Conservation (phyloP, 306 rosid species). For the Rosa multiflora region DNA sequence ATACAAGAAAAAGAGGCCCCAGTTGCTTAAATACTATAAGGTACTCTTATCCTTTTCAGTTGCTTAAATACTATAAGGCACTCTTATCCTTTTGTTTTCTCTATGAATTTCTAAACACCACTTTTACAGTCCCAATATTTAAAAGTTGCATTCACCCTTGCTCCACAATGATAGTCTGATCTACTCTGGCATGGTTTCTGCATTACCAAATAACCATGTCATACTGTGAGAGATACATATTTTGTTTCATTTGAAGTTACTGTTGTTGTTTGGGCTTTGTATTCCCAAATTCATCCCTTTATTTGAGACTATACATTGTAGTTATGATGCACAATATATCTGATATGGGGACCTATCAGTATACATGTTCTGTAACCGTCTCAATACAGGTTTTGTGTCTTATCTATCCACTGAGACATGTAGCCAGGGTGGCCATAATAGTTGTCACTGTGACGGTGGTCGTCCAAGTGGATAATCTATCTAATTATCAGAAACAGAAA, state of each 20-base stretch:
- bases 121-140: background rate
- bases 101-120: background rate
- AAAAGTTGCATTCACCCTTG: background rate
- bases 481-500: background rate
- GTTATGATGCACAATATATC: background rate
- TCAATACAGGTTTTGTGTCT: background rate
- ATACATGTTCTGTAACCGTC: too few relatives aligned
- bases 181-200: background rate
- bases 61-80: conserved; percentile 45
- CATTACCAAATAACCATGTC: background rate
- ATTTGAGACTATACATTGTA: background rate
- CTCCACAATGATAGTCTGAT: background rate
- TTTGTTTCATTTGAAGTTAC: background rate
- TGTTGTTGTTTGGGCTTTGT: background rate
- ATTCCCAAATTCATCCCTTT: background rate
- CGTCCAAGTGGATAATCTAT: background rate
- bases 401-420: background rate
- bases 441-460: background rate
- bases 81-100: conserved; percentile 5
- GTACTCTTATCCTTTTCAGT: conserved; percentile 33
- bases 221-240: background rate
- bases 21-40: conserved; percentile 53
- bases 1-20: conserved; percentile 93
- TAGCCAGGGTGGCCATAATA: background rate
- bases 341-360: background rate